Base-by-base conservation (phyloP, 495 filamentous ascomycete genomes). In the Trichocladium antarcticum region DNA sequence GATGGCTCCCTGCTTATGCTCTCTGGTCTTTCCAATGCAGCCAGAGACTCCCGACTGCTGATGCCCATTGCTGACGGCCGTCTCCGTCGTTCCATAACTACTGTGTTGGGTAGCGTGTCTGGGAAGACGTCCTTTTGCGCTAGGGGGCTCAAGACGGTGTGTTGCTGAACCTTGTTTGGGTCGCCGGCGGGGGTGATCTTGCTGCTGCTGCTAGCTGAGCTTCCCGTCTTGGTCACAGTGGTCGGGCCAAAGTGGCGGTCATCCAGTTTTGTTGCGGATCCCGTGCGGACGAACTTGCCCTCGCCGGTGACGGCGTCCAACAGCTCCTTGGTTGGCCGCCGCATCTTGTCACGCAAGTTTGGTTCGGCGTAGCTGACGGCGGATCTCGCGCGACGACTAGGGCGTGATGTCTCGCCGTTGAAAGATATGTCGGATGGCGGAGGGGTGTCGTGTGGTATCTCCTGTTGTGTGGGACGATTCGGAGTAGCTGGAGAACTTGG, bases 301-400 rank as follows among this genome's bases (percentile, higher is more conserved):
- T 78, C 74, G 6, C 68, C 72, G 3, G 67, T 58, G 36, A 89
- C 85, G 7, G 85, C 85, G 60, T 86, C 83, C 31, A 81, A 72
- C 6, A 90, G 64, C 45, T 83, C 75, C 51, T 83, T 85, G 14
- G 81, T 83, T 17, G 85, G 82, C 42, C 87, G 79, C 42, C 87
- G 76, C 87, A 94, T 93, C 68, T 94, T 94, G 56, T 81, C 83
- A 43, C 84, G 74, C 28, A 94, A 69, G 57, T 84, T 93, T 8
- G 87, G 87, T 62, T 90, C 84, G 19, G 86, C 84, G 61, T 94
- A 94, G 68, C 84, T 92, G 39, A 94, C 75, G 24, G 75, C 73
- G 6, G 76, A 68, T 42, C 81, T 69, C 11, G 80, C 75, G 51
- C 87, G 78, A 21, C 87, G 71, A 37, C 76, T 79, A 9, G 78